Evolutionary conservation across 1,284 basidiomycete genomes (phyloP).

Genomic region (Apiotrichum siamense): DNA sequence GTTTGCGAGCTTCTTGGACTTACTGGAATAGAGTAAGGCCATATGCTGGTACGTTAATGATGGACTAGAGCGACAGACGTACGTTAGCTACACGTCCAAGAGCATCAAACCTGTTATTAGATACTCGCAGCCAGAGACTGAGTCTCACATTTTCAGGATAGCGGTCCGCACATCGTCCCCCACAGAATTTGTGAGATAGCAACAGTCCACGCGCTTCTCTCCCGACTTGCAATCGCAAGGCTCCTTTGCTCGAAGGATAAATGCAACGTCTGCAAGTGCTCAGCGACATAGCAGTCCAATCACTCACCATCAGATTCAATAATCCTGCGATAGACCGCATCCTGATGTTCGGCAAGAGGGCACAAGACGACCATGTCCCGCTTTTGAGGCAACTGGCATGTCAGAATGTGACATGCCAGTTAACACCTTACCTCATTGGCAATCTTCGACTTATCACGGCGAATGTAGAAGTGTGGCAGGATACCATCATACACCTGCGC

Average conservation of each 20-base stretch:
- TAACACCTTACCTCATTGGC: slow-evolving; percentile 35
- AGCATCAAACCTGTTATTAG: slow-evolving; percentile 32
- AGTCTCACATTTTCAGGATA: slow-evolving; percentile 35
- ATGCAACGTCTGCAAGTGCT: slow-evolving; percentile 36
- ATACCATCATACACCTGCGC: slow-evolving; percentile 37
- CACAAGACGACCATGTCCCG: slow-evolving; percentile 51
- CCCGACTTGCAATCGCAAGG: slow-evolving; percentile 45
- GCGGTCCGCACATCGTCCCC: slow-evolving; percentile 26
- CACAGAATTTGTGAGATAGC: slow-evolving; percentile 19
- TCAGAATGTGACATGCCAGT: not conserved
- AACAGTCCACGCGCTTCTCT: slow-evolving; percentile 21
- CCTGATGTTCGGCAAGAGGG: slow-evolving; percentile 47
- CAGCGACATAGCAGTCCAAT: fast-evolving
- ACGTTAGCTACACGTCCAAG: slow-evolving; percentile 43
- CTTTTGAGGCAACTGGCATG: slow-evolving; percentile 49
- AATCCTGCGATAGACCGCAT: slow-evolving; percentile 45
- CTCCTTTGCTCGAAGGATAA: slow-evolving; percentile 46
- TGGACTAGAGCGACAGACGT: slow-evolving; percentile 2
- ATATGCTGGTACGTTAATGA: slow-evolving; percentile 30
- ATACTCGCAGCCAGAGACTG: not conserved
- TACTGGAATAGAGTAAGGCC: slow-evolving; percentile 39
- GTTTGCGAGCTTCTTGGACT: not conserved
- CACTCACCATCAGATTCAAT: slow-evolving; percentile 37
- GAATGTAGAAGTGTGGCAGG: slow-evolving; percentile 50
- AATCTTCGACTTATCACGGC: slow-evolving; percentile 50